Evolutionary conservation across 495 filamentous ascomycete genomes (phyloP).

Genomic region (Penicillium egyptiacum): DNA sequence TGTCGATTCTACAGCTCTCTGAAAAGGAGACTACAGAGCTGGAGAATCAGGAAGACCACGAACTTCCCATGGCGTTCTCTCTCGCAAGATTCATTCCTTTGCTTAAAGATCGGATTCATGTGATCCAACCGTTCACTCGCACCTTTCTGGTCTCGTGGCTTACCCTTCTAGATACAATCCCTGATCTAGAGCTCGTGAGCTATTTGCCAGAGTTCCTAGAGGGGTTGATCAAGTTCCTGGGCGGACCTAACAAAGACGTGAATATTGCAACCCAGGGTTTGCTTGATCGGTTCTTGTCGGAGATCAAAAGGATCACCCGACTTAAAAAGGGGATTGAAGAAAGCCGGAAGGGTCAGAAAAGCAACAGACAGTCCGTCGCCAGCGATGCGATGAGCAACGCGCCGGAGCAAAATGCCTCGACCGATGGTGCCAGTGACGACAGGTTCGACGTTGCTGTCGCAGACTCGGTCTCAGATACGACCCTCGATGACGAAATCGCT

Average conservation of each 20-base stretch:
- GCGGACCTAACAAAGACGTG: conserved; percentile 88
- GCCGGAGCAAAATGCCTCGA: conserved; percentile 47
- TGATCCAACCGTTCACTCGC: conserved; percentile 89
- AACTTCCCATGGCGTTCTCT: conserved; percentile 86
- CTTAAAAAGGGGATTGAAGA: conserved; percentile 92
- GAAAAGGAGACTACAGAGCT: conserved; percentile 50
- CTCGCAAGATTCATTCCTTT: conserved; percentile 89
- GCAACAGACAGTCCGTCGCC: conserved; percentile 63
- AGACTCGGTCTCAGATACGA: conserved; percentile 60
- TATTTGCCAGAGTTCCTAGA: conserved; percentile 90
- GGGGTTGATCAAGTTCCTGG: conserved; percentile 88
- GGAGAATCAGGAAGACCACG: conserved; percentile 47
- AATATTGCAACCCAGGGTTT: conserved; percentile 86
- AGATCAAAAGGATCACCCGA: conserved; percentile 91
- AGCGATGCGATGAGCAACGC: conserved; percentile 60
- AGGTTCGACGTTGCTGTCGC: conserved; percentile 50
- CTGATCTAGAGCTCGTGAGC: conserved; percentile 91
- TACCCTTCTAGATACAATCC: conserved; percentile 91
- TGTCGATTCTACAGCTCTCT: conserved; percentile 72
- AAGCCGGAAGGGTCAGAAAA: conserved; percentile 69
- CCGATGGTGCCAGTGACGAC: conserved; percentile 32
- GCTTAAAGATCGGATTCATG: conserved; percentile 87
- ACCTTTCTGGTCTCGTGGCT: conserved; percentile 97
- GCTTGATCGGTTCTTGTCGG: conserved; percentile 87
- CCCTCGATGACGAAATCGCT: conserved; percentile 60